Conservation (phyloP, 306 rosid genomes). For the Prinsepia uniflora region DNA sequence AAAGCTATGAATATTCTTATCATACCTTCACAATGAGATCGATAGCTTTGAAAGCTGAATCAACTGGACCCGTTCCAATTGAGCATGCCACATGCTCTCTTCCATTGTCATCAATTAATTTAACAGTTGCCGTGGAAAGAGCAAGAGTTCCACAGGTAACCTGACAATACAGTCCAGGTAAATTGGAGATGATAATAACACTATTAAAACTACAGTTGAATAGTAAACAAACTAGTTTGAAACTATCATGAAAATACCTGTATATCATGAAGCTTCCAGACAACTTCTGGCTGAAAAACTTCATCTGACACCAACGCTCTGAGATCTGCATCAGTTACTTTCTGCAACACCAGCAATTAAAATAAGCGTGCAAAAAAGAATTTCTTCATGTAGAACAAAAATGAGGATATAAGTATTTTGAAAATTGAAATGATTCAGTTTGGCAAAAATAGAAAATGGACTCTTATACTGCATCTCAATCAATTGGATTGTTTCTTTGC, state of each 20-base stretch:
- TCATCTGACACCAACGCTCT: constrained; percentile 94
- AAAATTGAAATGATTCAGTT: neutral
- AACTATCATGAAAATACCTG: constrained; percentile 48
- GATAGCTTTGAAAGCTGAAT: constrained; percentile 92
- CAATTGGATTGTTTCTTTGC: neutral
- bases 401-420: neutral
- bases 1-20: constrained; percentile 9
- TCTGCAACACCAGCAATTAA: constrained; percentile 36
- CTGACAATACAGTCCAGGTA: constrained; percentile 45
- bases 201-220: constrained; percentile 6
- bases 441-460: neutral
- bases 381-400: neutral
- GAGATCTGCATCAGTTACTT: constrained; percentile 86
- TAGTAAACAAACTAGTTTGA: constrained; percentile 14
- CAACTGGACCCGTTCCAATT: constrained; percentile 95
- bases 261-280: constrained; percentile 80
- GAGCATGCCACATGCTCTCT: constrained; percentile 64
- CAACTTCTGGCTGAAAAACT: constrained; percentile 80
- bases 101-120: constrained; percentile 56
- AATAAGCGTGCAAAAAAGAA: neutral
- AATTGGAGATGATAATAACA: constrained; percentile 15
- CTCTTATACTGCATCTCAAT: neutral
- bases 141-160: constrained; percentile 94
- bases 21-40: constrained; percentile 86
- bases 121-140: constrained; percentile 88